phyloP scores from a whole-genome alignment of 2,329 filamentous ascomycete genomes.

The Tolypocladium capitatum region DNA sequence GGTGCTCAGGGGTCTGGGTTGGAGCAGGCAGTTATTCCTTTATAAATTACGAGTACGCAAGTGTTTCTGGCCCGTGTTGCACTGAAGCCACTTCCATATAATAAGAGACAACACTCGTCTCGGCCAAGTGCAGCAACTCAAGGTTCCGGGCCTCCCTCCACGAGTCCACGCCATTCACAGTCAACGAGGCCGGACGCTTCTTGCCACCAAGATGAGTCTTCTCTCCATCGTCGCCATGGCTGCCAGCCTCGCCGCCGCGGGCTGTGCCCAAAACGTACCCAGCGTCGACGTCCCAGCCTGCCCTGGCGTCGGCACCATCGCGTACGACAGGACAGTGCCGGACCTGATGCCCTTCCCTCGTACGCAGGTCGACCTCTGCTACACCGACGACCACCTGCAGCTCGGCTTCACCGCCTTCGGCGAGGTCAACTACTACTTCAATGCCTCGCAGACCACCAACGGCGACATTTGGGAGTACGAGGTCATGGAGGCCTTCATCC shows the following conservation, averaged over 20 bases:
- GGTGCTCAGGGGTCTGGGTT: too few relatives aligned
- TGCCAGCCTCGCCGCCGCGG: constrained; percentile 1
- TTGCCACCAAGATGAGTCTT: not conserved
- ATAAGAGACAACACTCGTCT: too few relatives aligned
- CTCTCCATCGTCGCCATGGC: constrained; percentile 1
- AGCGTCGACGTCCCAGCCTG: constrained; percentile 25
- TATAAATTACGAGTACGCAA: too few relatives aligned
- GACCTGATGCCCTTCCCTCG: constrained; percentile 24
- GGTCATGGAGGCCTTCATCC: constrained; percentile 37
- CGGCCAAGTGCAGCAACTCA: too few relatives aligned
- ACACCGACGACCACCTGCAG: constrained; percentile 24
- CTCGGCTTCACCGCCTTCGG: constrained; percentile 31
- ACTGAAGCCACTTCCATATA: too few relatives aligned
- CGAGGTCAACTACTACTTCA: constrained; percentile 34
- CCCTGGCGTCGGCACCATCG: constrained; percentile 20
- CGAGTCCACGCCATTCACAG: too few relatives aligned
- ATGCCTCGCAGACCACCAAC: constrained; percentile 27
- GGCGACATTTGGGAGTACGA: constrained; percentile 35
- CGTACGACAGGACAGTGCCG: constrained; percentile 28
- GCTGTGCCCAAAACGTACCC: constrained; percentile 7
- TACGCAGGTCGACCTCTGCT: constrained; percentile 34
- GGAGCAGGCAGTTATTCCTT: too few relatives aligned
- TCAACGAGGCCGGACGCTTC: too few relatives aligned
- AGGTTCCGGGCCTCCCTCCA: too few relatives aligned
- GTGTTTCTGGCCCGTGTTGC: too few relatives aligned